These are phyloP conservation scores for Oryza glumipatula DNA, from an alignment of 176 grass and related monocot genomes.

Conservation along the genomic window DNA sequence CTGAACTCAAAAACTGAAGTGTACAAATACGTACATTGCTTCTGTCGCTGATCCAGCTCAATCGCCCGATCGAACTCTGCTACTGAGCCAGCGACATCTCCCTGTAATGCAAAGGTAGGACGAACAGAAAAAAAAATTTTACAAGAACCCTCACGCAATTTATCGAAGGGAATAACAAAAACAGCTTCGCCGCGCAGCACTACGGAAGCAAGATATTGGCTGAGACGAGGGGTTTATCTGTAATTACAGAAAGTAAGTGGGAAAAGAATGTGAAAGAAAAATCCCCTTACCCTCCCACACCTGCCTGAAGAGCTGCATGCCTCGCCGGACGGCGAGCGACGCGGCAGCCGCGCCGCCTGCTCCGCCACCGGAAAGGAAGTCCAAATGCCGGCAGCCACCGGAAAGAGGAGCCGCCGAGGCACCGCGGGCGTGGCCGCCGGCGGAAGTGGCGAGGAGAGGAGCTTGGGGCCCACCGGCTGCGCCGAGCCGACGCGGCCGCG, in stretches of 20 bases:
- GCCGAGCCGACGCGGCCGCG: neutral
- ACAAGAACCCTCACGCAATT: neutral
- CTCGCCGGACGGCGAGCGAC: constrained; percentile 62
- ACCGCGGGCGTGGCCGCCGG: constrained; percentile 5
- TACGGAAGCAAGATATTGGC: neutral
- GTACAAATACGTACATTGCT: constrained; percentile 58
- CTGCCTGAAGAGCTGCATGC: constrained; percentile 84
- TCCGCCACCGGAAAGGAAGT: constrained; percentile 64
- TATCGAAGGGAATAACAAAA: neutral
- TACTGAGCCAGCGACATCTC: constrained; percentile 72
- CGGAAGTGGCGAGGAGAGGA: constrained; percentile 18
- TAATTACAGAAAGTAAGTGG: neutral
- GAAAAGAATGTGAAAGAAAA: neutral
- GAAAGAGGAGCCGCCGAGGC: constrained; percentile 62
- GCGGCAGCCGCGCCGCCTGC: constrained; percentile 44
- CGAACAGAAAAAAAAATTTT: neutral
- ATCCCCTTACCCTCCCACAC: neutral
- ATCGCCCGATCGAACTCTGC: constrained; percentile 73
- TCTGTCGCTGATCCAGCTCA: constrained; percentile 72
- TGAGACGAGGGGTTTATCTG: neutral
- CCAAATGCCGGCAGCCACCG: constrained; percentile 57
- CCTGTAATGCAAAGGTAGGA: constrained; percentile 28
- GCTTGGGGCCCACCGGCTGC: neutral
- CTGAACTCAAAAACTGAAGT: neutral
- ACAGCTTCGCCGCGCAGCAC: neutral